A percentile compares a stretch with the other conserved stretches of the same genome.
Evolutionary conservation across 495 filamentous ascomycete genomes (phyloP).

Genomic region (Aspergillus haitiensis): DNA sequence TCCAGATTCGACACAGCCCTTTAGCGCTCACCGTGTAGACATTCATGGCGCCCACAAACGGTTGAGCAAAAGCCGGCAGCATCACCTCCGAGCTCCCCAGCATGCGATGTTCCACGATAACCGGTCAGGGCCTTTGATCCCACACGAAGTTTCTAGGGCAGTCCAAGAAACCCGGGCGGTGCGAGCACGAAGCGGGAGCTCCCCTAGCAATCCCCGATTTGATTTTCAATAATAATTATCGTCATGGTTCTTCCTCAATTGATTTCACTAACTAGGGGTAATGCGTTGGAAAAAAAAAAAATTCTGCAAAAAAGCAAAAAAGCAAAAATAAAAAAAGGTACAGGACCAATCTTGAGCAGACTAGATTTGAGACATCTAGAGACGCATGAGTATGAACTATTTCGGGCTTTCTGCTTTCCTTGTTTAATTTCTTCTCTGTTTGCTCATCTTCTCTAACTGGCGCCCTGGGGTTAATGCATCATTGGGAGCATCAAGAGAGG

Average conservation of each 20-base stretch:
- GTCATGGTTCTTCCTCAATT: background rate
- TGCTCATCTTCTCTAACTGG: background rate
- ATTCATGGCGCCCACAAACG: conserved; percentile 33
- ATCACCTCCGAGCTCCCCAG: conserved; percentile 17
- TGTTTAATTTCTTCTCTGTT: background rate
- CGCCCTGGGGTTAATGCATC: no score
- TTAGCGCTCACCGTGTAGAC: conserved; percentile 36
- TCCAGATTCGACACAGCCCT: conserved; percentile 26
- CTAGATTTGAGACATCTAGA: background rate
- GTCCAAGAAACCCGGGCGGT: conserved; percentile 22
- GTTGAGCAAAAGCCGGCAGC: conserved; percentile 22
- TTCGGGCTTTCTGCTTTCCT: background rate
- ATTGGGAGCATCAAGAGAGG: no score
- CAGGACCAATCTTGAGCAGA: background rate
- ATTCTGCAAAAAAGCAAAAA: background rate
- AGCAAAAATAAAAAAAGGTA: background rate
- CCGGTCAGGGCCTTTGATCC: conserved; percentile 36
- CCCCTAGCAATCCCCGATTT: conserved; percentile 38
- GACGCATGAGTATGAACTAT: background rate
- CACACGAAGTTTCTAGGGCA: conserved; percentile 21
- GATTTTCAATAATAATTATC: background rate
- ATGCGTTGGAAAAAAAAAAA: conserved; percentile 2
- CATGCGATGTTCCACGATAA: conserved; percentile 36
- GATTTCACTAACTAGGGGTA: background rate
- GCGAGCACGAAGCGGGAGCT: conserved; percentile 56